These are phyloP conservation scores for Plectranthus barbatus DNA, from an alignment of 257 asterid species.

Conservation along the genomic window DNA sequence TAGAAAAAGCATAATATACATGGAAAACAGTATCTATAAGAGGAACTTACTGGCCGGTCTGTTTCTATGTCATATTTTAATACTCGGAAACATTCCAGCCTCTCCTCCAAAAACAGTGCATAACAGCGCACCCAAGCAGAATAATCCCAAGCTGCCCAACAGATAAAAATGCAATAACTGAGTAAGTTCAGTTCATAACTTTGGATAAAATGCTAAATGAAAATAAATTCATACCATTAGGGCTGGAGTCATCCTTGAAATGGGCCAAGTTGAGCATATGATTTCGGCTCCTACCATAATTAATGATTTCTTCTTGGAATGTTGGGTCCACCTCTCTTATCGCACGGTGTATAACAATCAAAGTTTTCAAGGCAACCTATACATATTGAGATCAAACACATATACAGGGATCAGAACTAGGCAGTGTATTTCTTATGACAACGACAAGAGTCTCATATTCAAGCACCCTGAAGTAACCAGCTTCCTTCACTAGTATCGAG, in stretches of 20 bases:
- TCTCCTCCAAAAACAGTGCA: constrained; percentile 89
- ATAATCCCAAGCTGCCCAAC: constrained; percentile 85
- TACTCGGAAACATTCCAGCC: constrained; percentile 86
- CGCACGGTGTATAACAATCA: constrained; percentile 94
- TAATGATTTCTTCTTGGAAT: constrained; percentile 85
- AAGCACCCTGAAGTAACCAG: too few relatives aligned
- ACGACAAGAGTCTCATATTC: too few relatives aligned
- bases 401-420: constrained; percentile 3
- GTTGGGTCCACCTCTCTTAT: constrained; percentile 93
- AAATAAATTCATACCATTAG: constrained; percentile 51
- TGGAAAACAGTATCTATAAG: background rate
- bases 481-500: background rate
- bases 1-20: background rate
- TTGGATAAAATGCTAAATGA: background rate
- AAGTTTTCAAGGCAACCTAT: constrained; percentile 93
- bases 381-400: background rate
- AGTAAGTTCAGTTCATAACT: background rate
- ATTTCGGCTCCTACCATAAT: constrained; percentile 74
- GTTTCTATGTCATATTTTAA: constrained; percentile 79
- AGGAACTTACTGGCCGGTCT: constrained; percentile 50
- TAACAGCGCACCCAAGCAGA: constrained; percentile 95
- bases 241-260: constrained; percentile 96
- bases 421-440: too few relatives aligned
- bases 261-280: constrained; percentile 88
- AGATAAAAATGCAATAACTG: constrained; percentile 13